phyloP scores from a whole-genome alignment of 345 rosid species.

The Pistacia integerrima region DNA sequence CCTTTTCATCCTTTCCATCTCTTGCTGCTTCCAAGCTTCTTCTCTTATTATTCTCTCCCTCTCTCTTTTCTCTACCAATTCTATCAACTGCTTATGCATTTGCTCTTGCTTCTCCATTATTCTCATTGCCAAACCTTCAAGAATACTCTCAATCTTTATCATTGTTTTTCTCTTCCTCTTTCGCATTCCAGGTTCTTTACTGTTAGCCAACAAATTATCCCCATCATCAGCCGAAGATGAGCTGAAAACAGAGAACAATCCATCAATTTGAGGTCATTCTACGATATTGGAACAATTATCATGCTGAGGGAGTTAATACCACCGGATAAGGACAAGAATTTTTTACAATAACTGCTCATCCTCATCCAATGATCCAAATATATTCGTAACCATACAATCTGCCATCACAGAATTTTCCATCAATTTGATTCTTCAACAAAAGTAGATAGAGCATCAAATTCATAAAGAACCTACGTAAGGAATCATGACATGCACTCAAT shows the following conservation, averaged over 20 bases:
- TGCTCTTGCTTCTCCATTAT: constrained; percentile 81
- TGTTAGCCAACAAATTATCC: constrained; percentile 30
- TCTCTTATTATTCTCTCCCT: constrained; percentile 60
- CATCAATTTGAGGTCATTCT: not conserved
- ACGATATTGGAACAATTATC: too few species aligned
- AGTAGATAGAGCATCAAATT: not conserved
- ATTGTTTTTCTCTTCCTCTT: constrained; percentile 59
- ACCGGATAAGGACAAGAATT: too few species aligned
- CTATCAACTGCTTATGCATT: constrained; percentile 71
- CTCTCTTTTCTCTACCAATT: constrained; percentile 68
- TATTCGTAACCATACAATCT: too few species aligned
- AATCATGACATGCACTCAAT: not conserved
- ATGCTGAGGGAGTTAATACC: too few species aligned
- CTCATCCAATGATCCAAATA: too few species aligned
- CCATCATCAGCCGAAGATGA: constrained; percentile 43
- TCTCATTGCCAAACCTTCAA: constrained; percentile 53
- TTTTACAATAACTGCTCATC: too few species aligned
- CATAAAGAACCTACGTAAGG: not conserved
- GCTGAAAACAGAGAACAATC: constrained; percentile 36
- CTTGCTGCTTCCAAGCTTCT: constrained; percentile 81
- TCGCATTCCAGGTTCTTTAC: constrained; percentile 29
- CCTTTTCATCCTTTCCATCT: constrained; percentile 58
- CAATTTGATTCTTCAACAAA: not conserved
- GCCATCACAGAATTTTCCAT: not conserved
- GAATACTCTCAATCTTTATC: constrained; percentile 44